These are phyloP conservation scores for Fusarium sp. DNA, from an alignment of 2,329 filamentous ascomycete genomes.

Conservation along the genomic window DNA sequence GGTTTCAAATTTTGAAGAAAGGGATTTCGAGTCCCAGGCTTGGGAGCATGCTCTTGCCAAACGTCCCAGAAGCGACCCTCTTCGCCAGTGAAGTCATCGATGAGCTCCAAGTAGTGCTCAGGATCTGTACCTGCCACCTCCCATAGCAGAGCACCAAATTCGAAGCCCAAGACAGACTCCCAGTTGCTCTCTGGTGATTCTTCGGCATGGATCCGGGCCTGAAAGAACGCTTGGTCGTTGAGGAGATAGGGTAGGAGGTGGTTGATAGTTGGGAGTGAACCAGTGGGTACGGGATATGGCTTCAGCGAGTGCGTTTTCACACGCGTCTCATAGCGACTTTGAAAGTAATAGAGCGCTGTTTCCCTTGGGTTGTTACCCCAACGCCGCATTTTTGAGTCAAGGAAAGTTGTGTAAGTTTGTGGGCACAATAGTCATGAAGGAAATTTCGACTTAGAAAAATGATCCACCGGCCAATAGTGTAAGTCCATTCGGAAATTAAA, in stretches of 20 bases:
- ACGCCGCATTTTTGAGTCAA: too few species aligned
- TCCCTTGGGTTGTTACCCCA: too few species aligned
- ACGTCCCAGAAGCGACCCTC: background rate
- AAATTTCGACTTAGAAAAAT: too few species aligned
- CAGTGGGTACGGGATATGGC: background rate
- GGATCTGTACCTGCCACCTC: background rate
- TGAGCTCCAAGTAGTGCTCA: background rate
- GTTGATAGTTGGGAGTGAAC: background rate
- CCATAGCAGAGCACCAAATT: background rate
- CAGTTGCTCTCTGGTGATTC: background rate
- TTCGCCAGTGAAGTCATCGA: background rate
- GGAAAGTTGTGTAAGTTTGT: too few species aligned
- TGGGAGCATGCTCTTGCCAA: background rate
- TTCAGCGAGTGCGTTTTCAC: background rate
- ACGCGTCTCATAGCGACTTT: background rate
- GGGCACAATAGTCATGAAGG: too few species aligned
- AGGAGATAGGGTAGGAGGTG: constrained; percentile 2
- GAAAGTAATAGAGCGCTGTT: background rate
- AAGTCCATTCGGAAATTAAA: too few species aligned
- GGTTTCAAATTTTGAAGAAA: background rate
- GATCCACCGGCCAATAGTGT: too few species aligned
- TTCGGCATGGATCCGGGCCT: background rate
- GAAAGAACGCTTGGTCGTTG: background rate
- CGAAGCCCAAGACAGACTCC: background rate
- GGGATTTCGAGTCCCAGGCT: too few species aligned